Base-by-base conservation (phyloP, 148 eudicot species). In the Oxyria digyna region DNA sequence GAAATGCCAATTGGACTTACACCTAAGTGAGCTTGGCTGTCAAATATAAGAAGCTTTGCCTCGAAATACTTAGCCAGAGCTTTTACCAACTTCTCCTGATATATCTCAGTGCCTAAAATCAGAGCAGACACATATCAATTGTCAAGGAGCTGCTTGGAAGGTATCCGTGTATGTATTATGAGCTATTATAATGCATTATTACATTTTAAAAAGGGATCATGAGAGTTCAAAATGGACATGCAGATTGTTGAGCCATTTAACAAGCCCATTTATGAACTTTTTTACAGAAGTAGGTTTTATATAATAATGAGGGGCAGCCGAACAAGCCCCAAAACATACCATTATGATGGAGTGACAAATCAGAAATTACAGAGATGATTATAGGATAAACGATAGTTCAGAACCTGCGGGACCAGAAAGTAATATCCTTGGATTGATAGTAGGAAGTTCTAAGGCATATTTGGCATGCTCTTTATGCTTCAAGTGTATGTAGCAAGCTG, bases 331-430 rank as follows among this genome's bases (percentile, higher is more conserved):
- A 55, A 26, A 5, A 23, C 33, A 55, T 26, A 18, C 9, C 62
- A 12, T 55, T 55, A 31, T 13, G 15, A 11, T 13, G 15, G 26
- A 55, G 26, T 3, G 62, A 55, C 14, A 55, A 23, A 54, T 27
- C 32, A 27, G 5, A 6, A 55, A 55, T 33, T 11, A 55, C 33
- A 3, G 26, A 12, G 17, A 24, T 13, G 15, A 12, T 55, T 23
- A 24, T 26, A 24, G 62, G 32, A 12, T 55, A 26, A 55, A 55
- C 11, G 32, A 26, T 26, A 55, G 62, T 55, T 55, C 35, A 77
- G 54, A 52, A 92, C 98, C 96, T 83, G 96, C 87, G 37, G 96
- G 98, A 78, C 98, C 98, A 43, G 96, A 89, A 52, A 93, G 96
- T 77, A 93, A 85, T 75, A 93, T 86, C 75, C 92, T 81, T 23